A percentile compares a stretch with the other conserved stretches of the same genome.
phyloP scores from a whole-genome alignment of 2,329 filamentous ascomycete genomes.

The Aureobasidium sp. region DNA sequence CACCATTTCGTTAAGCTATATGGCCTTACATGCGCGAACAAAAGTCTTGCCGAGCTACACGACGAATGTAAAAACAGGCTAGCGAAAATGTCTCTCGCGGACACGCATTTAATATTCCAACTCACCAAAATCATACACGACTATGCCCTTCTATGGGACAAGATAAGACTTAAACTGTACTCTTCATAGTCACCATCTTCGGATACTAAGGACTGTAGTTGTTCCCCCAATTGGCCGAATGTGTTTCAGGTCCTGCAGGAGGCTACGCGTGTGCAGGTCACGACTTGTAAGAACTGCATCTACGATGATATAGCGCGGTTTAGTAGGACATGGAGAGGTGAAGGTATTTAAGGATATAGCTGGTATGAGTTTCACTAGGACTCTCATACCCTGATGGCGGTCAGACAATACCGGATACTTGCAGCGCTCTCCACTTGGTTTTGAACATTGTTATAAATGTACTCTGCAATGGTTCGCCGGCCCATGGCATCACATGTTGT shows the following conservation, averaged over 20 bases:
- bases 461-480: too few species aligned
- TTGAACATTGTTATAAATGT: too few species aligned
- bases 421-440: too few species aligned
- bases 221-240: not conserved
- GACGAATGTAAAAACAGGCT: not conserved
- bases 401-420: too few species aligned
- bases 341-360: not conserved
- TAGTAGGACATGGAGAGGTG: not conserved
- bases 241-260: not conserved
- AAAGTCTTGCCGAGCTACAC: not conserved
- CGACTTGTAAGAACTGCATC: not conserved
- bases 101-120: not conserved
- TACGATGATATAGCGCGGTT: conserved; percentile 8
- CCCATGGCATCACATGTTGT: too few species aligned
- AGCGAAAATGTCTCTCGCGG: not conserved
- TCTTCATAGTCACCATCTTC: not conserved
- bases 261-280: conserved; percentile 2
- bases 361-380: too few species aligned
- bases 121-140: conserved; percentile 8
- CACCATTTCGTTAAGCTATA: conserved; percentile 13
- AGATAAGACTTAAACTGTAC: conserved; percentile 2
- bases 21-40: not conserved
- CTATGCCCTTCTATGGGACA: conserved; percentile 11
- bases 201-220: not conserved
- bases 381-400: too few species aligned